Base-by-base conservation (phyloP, 2,329 filamentous ascomycete species). In the Lasiodiplodia sp. region DNA sequence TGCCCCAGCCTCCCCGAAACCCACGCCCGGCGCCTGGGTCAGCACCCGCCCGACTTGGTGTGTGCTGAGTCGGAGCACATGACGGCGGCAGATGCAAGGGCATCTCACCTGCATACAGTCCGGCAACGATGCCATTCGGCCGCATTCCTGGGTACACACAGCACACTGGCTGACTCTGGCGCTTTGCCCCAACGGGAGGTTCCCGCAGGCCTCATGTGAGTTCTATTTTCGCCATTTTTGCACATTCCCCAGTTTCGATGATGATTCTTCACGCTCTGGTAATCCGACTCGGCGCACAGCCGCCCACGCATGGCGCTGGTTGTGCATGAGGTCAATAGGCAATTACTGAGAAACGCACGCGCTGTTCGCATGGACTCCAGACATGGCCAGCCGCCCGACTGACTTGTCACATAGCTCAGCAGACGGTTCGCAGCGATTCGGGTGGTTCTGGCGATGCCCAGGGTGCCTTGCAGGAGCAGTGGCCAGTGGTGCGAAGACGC, bases 221-320 rank as follows among this genome's bases (percentile, higher is more conserved):
- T 64, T 64, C 47, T 52, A 64, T 38, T 64, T 38, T 21, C 31
- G 60, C 31, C 44, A 18, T 31, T 28, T n/a, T 64, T n/a, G 11
- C 60, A 31, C 31, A 10, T 25, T 7, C 18, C 28, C 6, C 31
- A 38, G 44, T 58, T 57, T 52, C 56, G 44, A 23, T 75, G 74
- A 78, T 72, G 70, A 73, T 70, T 52, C 44, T 70, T 71, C 71
- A 73, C 71, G 71, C 70, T 80, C 79, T 81, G 79, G 79, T 87
- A 87, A 86, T 80, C 84, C 79, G 80, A 87, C 68, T 71, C 70
- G 58, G 67, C 70, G 79, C 78, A 82, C 81, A 87, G 78, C 85
- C 84, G 82, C 80, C 55, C 55, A 71, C 67, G 58, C 34, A 47
- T 21, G 74, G 70, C 79, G 79, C 82, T 83, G 84, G 85, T 85